Percentiles rank a stretch among this genome's conserved stretches.
Conservation (phyloP, 2,329 filamentous ascomycete species). For the Penicillium janthinellum region DNA sequence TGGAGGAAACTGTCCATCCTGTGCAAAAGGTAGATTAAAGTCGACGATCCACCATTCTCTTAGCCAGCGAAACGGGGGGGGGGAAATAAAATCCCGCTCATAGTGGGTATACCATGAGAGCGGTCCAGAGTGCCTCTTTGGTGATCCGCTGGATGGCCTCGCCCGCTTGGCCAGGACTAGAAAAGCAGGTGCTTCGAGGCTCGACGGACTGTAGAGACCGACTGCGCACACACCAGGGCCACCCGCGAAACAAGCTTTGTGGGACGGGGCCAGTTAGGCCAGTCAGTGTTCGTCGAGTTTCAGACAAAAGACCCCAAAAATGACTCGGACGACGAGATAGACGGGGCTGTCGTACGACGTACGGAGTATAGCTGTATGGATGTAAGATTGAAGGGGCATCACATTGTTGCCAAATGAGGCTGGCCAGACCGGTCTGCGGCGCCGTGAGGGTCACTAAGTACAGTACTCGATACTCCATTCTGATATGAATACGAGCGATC, state of each 20-base stretch:
- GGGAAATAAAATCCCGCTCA: not conserved
- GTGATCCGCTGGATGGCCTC: too few relatives aligned
- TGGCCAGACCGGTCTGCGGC: not conserved
- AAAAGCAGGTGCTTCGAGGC: conserved; percentile 8
- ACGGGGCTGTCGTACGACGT: too few relatives aligned
- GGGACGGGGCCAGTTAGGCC: conserved; percentile 5
- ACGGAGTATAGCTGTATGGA: not conserved
- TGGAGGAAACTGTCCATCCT: not conserved
- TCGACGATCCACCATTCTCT: not conserved
- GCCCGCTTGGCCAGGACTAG: not conserved
- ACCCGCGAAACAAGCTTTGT: conserved; percentile 22
- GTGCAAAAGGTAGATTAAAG: not conserved
- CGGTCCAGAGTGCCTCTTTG: not conserved
- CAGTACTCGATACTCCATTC: not conserved
- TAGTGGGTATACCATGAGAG: not conserved
- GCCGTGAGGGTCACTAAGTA: not conserved
- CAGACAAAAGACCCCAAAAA: not conserved
- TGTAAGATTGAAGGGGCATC: not conserved
- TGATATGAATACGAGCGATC: conserved; percentile 23
- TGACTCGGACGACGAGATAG: not conserved
- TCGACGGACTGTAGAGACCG: conserved; percentile 13
- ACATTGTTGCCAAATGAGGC: conserved; percentile 10
- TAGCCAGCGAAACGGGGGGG: not conserved
- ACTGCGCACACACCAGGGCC: conserved; percentile 3
- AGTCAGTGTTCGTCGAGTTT: not conserved